Evolutionary conservation across 257 asterid genomes (phyloP).

Genomic region (Ocimum tenuiflorum): DNA sequence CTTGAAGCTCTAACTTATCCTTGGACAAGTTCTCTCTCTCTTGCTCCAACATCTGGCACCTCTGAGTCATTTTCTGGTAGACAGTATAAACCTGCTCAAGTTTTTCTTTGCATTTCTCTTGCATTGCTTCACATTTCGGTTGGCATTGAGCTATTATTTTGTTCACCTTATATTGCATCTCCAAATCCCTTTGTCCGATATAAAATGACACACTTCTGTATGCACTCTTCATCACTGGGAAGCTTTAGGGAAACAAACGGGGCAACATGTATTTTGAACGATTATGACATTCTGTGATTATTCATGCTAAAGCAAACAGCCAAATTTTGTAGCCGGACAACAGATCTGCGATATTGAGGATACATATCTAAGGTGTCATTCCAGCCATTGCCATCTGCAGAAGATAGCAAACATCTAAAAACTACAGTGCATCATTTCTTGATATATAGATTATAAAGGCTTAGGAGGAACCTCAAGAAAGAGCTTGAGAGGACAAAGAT

Average conservation of each 20-base stretch:
- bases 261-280: not conserved
- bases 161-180: constrained; percentile 81
- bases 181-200: constrained; percentile 85
- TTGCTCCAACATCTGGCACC: constrained; percentile 90
- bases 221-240: constrained; percentile 69
- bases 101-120: constrained; percentile 78
- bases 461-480: constrained; percentile 10
- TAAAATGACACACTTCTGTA: constrained; percentile 69
- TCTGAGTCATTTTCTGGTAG: constrained; percentile 75
- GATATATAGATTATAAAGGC: constrained; percentile 7
- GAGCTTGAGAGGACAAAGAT: constrained; percentile 2
- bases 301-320: constrained; percentile 12
- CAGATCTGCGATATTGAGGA: constrained; percentile 34
- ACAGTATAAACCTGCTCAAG: constrained; percentile 81
- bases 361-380: constrained; percentile 78
- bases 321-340: not conserved
- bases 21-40: constrained; percentile 67
- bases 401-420: constrained; percentile 14
- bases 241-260: constrained; percentile 28
- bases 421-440: constrained; percentile 1
- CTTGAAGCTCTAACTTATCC: constrained; percentile 92
- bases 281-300: not conserved
- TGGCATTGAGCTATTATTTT: constrained; percentile 72
- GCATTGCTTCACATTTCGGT: constrained; percentile 83
- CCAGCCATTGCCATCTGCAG: constrained; percentile 86